Percentiles rank a stretch among this genome's conserved stretches.
Conservation (phyloP, 306 rosid genomes). For the Pterocarpus santalinus region DNA sequence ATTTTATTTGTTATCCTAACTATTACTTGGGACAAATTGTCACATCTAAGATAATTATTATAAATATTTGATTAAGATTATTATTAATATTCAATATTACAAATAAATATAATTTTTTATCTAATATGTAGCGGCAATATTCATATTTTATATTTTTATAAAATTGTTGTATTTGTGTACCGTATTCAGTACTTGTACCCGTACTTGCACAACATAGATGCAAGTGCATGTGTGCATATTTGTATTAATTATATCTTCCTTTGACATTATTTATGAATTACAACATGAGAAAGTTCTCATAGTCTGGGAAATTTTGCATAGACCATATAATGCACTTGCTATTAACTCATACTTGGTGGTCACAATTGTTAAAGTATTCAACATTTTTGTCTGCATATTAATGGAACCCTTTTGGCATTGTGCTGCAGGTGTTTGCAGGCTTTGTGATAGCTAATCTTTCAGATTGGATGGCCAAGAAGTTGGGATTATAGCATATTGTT, state of each 20-base stretch:
- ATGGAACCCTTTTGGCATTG: conserved; percentile 42
- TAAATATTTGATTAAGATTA: no score
- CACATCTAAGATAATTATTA: no score
- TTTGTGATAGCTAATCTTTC: conserved; percentile 94
- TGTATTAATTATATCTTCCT: not conserved
- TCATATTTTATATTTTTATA: no score
- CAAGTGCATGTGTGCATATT: not conserved
- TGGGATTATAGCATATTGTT: conserved; percentile 68
- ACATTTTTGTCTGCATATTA: conserved; percentile 16
- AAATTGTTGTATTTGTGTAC: no score
- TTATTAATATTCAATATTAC: no score
- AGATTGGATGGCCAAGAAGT: conserved; percentile 70
- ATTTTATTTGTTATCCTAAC: no score
- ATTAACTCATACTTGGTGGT: not conserved
- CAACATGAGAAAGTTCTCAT: not conserved
- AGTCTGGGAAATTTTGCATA: conserved; percentile 11
- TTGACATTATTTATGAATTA: not conserved
- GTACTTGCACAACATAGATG: not conserved
- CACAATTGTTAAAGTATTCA: conserved; percentile 13
- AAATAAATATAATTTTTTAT: no score
- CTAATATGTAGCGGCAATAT: no score
- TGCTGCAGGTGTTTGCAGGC: conserved; percentile 89
- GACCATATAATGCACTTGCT: not conserved
- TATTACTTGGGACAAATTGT: no score
- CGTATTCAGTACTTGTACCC: not conserved